Base-by-base conservation (phyloP, 225 moss, liverwort and hornwort genomes). In the Thuidium tamariscinum region DNA sequence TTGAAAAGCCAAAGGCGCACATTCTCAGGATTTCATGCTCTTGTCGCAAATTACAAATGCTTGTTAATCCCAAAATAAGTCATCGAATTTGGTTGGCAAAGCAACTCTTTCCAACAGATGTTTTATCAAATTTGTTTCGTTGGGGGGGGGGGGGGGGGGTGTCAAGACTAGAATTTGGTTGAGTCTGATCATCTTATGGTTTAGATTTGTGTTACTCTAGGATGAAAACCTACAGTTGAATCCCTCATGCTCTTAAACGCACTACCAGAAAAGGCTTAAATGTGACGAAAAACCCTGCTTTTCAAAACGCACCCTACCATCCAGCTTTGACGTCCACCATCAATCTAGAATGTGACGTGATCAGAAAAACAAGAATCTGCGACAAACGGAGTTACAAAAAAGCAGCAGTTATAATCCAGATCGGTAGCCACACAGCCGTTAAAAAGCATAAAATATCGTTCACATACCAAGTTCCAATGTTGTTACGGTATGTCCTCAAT, bases 141-240 rank as follows among this genome's bases (percentile, higher is more conserved):
- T 21, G 21, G 2, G 59, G 14, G 1, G 13, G 2, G 10, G 10
- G 12, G 21, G 2, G 59, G 14, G 1, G 13, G 2, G 10, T 16
- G 12, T 21, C 21, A 32, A 32, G 79, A 44, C 6, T 46, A 32
- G 29, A 78, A 41, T 78, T 78, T 29, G 59, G 78, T 78, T 78
- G 27, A 37, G 37, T 56, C 36, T 77, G 26, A 41, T 41, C 60
- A 29, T 37, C 41, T 42, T 18, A 8, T 30, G 16, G 18, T 59
- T 60, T 27, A 41, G 11, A 60, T 57, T 19, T 29, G 59, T 79
- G 78, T 29, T 42, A 19, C 59, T 37, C 57, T 6, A 30, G 41
- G 29, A 42, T 44, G 44, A 61, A 79, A 79, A 44, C 30, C 21
- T 20, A 9, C 18, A 42, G 18, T 44, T 44, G 60, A 44, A 42